Evolutionary conservation across 2,329 filamentous ascomycete genomes (phyloP).

Genomic region (Paecilomyces variotii): DNA sequence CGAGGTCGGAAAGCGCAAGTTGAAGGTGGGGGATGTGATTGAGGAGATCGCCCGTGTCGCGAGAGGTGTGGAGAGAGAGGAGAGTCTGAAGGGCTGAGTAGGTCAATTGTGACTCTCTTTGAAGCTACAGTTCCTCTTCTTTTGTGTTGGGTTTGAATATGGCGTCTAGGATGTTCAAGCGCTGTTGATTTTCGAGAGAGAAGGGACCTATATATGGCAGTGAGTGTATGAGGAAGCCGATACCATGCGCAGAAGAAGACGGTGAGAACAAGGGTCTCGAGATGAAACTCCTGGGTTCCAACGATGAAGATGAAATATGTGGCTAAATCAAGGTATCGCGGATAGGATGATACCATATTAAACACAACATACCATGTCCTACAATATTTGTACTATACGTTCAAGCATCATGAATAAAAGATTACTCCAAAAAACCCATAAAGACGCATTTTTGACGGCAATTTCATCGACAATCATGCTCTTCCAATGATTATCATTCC

Average conservation of each 20-base stretch:
- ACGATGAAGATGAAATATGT: not conserved
- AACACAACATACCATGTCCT: not conserved
- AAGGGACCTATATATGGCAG: not conserved
- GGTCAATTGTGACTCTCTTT: constrained; percentile 3
- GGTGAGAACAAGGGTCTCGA: not conserved
- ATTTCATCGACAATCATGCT: not conserved
- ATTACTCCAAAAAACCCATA: not conserved
- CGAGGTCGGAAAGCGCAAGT: constrained; percentile 66
- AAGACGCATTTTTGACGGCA: not conserved
- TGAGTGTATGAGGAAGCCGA: not conserved
- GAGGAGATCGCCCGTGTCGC: constrained; percentile 90
- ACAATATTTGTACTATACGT: not conserved
- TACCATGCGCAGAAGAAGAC: not conserved
- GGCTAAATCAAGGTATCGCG: not conserved
- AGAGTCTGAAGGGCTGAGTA: constrained; percentile 56
- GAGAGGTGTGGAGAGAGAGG: constrained; percentile 68
- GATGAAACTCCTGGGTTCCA: not conserved
- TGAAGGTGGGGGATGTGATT: constrained; percentile 77
- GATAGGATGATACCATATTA: not conserved
- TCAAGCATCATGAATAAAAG: not conserved
- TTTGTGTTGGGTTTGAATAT: constrained; percentile 1
- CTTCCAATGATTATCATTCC: too few relatives aligned
- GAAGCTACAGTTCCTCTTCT: not conserved
- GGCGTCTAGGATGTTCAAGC: not conserved
- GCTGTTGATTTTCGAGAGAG: not conserved